Conservation (phyloP, 495 filamentous ascomycete genomes). For the Platismatia glauca region DNA sequence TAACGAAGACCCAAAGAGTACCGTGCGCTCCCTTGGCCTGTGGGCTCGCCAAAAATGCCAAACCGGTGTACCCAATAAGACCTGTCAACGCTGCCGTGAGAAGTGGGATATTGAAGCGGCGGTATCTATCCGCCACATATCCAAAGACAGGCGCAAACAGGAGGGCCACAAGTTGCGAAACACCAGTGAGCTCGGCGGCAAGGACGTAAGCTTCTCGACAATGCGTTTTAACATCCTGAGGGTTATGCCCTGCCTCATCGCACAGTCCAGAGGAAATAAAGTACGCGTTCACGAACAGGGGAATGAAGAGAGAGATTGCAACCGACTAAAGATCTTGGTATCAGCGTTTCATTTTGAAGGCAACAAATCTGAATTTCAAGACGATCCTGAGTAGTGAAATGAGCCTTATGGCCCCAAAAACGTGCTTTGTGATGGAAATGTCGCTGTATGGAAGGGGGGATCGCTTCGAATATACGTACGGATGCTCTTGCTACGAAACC, state of each 20-base stretch:
- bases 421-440: too few species aligned
- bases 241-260: constrained; percentile 37
- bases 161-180: constrained; percentile 78
- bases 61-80: constrained; percentile 62
- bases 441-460: background rate
- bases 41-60: constrained; percentile 62
- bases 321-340: constrained; percentile 46
- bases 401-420: background rate
- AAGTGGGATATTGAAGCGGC: constrained; percentile 61
- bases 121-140: constrained; percentile 56
- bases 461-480: background rate
- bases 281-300: constrained; percentile 81
- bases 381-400: background rate
- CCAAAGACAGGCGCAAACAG: constrained; percentile 81
- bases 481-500: constrained; percentile 93
- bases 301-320: constrained; percentile 88
- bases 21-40: constrained; percentile 54
- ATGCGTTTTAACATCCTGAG: constrained; percentile 60
- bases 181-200: constrained; percentile 74
- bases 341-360: background rate
- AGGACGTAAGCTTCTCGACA: constrained; percentile 80
- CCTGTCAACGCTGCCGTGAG: constrained; percentile 61
- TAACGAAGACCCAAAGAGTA: constrained; percentile 57
- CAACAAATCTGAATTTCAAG: background rate
- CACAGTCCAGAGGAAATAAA: constrained; percentile 78